Evolutionary conservation across 352 stramenopile species (phyloP).

Genomic region (Phytopythium vexans): DNA sequence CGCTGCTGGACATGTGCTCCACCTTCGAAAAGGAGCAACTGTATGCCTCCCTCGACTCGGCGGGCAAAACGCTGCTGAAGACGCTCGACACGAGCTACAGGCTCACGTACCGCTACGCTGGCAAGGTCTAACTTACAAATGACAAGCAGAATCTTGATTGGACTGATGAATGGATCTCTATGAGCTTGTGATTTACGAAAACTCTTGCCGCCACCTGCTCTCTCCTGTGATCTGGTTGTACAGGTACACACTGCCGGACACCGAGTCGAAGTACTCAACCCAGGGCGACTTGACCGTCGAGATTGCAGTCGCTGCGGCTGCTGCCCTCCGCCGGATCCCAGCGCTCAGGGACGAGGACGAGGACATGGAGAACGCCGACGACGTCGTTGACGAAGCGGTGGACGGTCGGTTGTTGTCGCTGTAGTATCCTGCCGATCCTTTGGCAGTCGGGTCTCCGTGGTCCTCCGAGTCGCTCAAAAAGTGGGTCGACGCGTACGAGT

Average conservation of each 20-base stretch:
- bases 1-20: constrained; percentile 82
- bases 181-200: neutral
- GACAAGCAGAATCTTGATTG: constrained; percentile 2
- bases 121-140: constrained; percentile 61
- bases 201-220: constrained; percentile 49
- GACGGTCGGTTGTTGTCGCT: constrained; percentile 14
- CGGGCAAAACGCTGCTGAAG: constrained; percentile 85
- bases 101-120: constrained; percentile 79
- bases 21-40: constrained; percentile 84
- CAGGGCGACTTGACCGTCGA: constrained; percentile 16
- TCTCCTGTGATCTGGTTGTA: constrained; percentile 76
- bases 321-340: neutral
- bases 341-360: constrained; percentile 17
- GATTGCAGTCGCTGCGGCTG: neutral
- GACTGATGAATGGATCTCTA: constrained; percentile 7
- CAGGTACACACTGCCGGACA: constrained; percentile 53
- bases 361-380: constrained; percentile 12
- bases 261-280: constrained; percentile 61
- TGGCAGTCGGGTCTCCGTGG: constrained; percentile 9
- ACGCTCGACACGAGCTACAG: constrained; percentile 84
- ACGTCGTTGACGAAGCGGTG: constrained; percentile 16
- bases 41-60: constrained; percentile 73
- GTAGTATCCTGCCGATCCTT: constrained; percentile 22
- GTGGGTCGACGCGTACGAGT: neutral
- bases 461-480: constrained; percentile 28